Evolutionary conservation across 2,329 filamentous ascomycete species (phyloP).

Genomic region (Trichophyton simii): DNA sequence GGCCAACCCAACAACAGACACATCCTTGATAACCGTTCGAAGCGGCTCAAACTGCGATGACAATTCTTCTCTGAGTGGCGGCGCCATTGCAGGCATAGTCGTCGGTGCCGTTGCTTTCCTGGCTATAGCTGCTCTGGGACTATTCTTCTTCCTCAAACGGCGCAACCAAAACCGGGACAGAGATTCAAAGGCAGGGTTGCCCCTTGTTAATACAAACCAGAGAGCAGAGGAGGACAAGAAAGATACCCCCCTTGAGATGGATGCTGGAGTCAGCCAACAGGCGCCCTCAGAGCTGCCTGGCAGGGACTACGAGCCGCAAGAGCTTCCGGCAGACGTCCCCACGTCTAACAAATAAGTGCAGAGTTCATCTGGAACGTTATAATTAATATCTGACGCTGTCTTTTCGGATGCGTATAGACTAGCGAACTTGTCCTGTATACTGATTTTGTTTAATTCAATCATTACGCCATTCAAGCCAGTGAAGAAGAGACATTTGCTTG

Average conservation of each 20-base stretch:
- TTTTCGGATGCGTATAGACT: not conserved
- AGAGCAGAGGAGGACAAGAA: not conserved
- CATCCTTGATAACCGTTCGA: slow-evolving; percentile 15
- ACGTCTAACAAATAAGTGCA: not conserved
- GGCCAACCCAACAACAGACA: slow-evolving; percentile 10
- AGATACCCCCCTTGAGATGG: not conserved
- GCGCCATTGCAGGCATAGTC: slow-evolving; percentile 9
- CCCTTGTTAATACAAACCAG: not conserved
- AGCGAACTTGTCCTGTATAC: not conserved
- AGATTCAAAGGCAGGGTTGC: not conserved
- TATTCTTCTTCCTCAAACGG: slow-evolving; percentile 3
- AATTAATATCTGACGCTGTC: not conserved
- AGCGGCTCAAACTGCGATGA: not conserved
- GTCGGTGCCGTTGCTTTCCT: slow-evolving; percentile 4
- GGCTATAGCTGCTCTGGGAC: not conserved
- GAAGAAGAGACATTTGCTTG: not conserved
- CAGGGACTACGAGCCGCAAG: not conserved
- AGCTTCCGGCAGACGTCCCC: not conserved
- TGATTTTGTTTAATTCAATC: not conserved
- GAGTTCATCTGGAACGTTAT: not conserved
- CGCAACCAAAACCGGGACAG: not conserved
- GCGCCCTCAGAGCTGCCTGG: not conserved
- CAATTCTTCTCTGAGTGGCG: not conserved
- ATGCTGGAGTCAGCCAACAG: not conserved
- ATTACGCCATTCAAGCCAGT: not conserved